A percentile compares a stretch with the other conserved stretches of the same genome.
phyloP scores from a whole-genome alignment of 495 filamentous ascomycete genomes.

The Endocarpon pusillum region DNA sequence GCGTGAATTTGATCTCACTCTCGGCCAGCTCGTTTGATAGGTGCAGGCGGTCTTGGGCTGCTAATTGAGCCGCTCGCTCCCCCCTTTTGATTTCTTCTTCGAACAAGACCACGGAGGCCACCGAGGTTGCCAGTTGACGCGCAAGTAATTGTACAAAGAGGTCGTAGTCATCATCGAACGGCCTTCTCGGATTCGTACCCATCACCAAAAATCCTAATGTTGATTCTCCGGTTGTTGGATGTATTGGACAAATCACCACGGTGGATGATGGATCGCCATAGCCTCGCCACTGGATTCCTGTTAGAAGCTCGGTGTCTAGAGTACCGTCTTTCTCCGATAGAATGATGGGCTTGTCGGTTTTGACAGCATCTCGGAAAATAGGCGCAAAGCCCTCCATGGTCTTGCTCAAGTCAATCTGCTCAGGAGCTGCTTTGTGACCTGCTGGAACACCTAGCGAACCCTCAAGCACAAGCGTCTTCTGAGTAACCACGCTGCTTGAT shows the following conservation, averaged over 20 bases:
- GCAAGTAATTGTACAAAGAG: conserved; percentile 53
- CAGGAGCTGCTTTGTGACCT: conserved; percentile 34
- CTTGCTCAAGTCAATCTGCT: conserved; percentile 38
- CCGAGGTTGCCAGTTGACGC: conserved; percentile 49
- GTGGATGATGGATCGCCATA: conserved; percentile 45
- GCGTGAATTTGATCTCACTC: conserved; percentile 53
- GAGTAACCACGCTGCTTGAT: conserved; percentile 34
- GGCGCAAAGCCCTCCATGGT: conserved; percentile 46
- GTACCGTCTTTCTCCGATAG: conserved; percentile 39
- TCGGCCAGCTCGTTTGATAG: conserved; percentile 52
- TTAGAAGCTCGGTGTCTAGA: conserved; percentile 36
- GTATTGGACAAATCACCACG: conserved; percentile 51
- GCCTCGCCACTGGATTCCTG: conserved; percentile 45
- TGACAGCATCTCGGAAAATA: conserved; percentile 51
- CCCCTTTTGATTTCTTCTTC: conserved; percentile 57
- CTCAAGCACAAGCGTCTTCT: conserved; percentile 40
- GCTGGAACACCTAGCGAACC: conserved; percentile 44
- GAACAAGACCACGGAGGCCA: conserved; percentile 55
- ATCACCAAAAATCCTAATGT: conserved; percentile 51
- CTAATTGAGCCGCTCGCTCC: conserved; percentile 44
- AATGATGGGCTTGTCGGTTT: conserved; percentile 36
- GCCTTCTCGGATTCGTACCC: conserved; percentile 49
- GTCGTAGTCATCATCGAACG: conserved; percentile 52
- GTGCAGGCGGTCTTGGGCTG: conserved; percentile 45
- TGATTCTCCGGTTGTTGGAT: conserved; percentile 46